Evolutionary conservation across 768 basidiomycete species (phyloP).

Genomic region (Hygrophorus russula): DNA sequence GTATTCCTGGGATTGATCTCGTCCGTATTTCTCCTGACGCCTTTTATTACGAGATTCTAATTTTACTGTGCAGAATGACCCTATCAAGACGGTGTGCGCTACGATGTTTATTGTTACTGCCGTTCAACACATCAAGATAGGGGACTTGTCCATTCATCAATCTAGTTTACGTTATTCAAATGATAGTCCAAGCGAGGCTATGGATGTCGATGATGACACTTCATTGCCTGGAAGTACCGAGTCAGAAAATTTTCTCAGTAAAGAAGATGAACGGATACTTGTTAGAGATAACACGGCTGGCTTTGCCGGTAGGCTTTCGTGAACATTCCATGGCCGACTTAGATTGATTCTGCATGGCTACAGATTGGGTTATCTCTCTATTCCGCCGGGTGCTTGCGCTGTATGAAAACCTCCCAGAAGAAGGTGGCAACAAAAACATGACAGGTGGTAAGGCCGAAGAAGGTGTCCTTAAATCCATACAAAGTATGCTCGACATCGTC

Average conservation of each 20-base stretch:
- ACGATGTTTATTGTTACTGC: slow-evolving; percentile 68
- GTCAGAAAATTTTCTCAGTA: slow-evolving; percentile 31
- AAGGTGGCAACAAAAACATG: slow-evolving; percentile 77
- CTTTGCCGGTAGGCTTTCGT: slow-evolving; percentile 49
- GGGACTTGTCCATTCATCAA: slow-evolving; percentile 57
- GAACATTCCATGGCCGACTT: not conserved
- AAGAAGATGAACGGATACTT: slow-evolving; percentile 60
- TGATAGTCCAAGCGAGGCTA: slow-evolving; percentile 41
- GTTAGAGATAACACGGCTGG: slow-evolving; percentile 68
- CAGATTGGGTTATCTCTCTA: slow-evolving; percentile 75
- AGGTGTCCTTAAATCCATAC: slow-evolving; percentile 63
- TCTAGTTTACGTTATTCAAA: slow-evolving; percentile 43
- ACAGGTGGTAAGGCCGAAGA: slow-evolving; percentile 84
- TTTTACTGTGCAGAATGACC: slow-evolving; percentile 49
- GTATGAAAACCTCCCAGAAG: slow-evolving; percentile 91
- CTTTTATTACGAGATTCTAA: slow-evolving; percentile 3
- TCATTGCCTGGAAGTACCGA: slow-evolving; percentile 45
- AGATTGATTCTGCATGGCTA: not conserved
- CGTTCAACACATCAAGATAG: slow-evolving; percentile 68
- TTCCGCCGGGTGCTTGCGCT: slow-evolving; percentile 71
- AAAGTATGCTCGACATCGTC: slow-evolving; percentile 70
- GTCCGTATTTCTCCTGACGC: slow-evolving; percentile 25
- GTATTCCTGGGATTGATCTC: slow-evolving; percentile 86
- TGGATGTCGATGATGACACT: slow-evolving; percentile 38
- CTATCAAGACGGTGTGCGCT: slow-evolving; percentile 67